Percentiles rank a stretch among this genome's conserved stretches.
These are phyloP conservation scores for Pythium pectinolyticum DNA, from an alignment of 352 stramenopile species.

Conservation along the genomic window DNA sequence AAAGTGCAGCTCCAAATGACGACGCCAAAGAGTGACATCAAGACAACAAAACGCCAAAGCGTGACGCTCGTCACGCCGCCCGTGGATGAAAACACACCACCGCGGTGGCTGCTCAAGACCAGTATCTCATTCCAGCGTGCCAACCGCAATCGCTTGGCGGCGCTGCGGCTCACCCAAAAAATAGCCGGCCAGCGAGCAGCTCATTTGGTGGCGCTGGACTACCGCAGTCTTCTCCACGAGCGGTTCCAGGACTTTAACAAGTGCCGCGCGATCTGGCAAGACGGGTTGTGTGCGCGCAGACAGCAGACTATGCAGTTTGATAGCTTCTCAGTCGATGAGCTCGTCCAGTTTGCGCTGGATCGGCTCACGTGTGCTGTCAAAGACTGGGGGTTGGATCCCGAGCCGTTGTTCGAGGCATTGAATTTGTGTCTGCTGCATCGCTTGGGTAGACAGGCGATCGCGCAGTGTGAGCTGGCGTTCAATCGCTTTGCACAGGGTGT, in stretches of 20 bases:
- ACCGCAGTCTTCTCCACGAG: slow-evolving; percentile 33
- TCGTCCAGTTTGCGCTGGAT: slow-evolving; percentile 54
- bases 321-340: slow-evolving; percentile 38
- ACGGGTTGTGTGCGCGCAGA: slow-evolving; percentile 30
- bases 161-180: slow-evolving; percentile 39
- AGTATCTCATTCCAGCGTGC: slow-evolving; percentile 49
- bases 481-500: slow-evolving; percentile 49
- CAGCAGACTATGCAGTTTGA: slow-evolving; percentile 29
- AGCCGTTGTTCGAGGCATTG: slow-evolving; percentile 62
- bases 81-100: slow-evolving; percentile 28
- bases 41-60: too few species aligned
- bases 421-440: slow-evolving; percentile 63
- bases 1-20: slow-evolving; percentile 13
- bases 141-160: slow-evolving; percentile 51
- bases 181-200: slow-evolving; percentile 37
- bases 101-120: slow-evolving; percentile 68
- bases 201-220: slow-evolving; percentile 52
- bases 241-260: slow-evolving; percentile 46
- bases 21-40: too few species aligned
- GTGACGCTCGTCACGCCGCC: neutral
- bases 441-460: slow-evolving; percentile 41
- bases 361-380: slow-evolving; percentile 60
- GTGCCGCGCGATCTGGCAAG: slow-evolving; percentile 53
- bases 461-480: slow-evolving; percentile 50
- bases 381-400: slow-evolving; percentile 68